Base-by-base conservation (phyloP, 371 early-diverging fungal species). In the Syncephalastrum sp. region DNA sequence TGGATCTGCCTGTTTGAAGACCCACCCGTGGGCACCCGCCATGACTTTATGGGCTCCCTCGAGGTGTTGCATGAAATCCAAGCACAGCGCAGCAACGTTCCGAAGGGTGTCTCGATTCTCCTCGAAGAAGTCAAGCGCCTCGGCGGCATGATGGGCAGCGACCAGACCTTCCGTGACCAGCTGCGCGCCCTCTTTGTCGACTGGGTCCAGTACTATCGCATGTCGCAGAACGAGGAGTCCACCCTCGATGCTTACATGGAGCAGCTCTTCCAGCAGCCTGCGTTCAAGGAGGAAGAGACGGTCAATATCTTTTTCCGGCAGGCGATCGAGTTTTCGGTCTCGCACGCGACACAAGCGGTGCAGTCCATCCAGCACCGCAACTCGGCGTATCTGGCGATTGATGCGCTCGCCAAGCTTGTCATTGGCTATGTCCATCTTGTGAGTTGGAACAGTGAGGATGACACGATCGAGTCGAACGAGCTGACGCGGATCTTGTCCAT, bases 201-300 rank as follows among this genome's bases (percentile, higher is more conserved):
- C 53, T 98, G 98, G 98, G 83, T 94, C 14, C 82, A 88, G 15
- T 70, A 93, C n/a, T 93, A 85, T 63, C 84, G 92, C 57, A 90
- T 90, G 58, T 90, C 94, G 1, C 75, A 89, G 0, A 84, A 92
- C 6, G 88, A 81, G 43, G 95, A 94, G 50, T 85, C 89, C 51
- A 67, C 83, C 4, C 82, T 85, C 55, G 73, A 72, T 8, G 74
- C 75, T 2, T 92, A 85, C 65, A 77, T 91, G 33, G 52, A 61
- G 6, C 85, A 94, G 70, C 77, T 96, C 7, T 86, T 86, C 47
- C 88, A 92, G 52, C 90, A 90, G 47, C 85, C 86, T 24, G 85
- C 92, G 2, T 79, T 94, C 47, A 81, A 85, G 59, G 85, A 82
- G 42, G 91, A 91, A 21, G 85, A 89, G 38, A 81, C 86, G 10